Percentiles rank a stretch among this genome's conserved stretches.
These are phyloP conservation scores for Aspergillus ellipticus DNA, from an alignment of 495 filamentous ascomycete genomes.

Conservation along the genomic window DNA sequence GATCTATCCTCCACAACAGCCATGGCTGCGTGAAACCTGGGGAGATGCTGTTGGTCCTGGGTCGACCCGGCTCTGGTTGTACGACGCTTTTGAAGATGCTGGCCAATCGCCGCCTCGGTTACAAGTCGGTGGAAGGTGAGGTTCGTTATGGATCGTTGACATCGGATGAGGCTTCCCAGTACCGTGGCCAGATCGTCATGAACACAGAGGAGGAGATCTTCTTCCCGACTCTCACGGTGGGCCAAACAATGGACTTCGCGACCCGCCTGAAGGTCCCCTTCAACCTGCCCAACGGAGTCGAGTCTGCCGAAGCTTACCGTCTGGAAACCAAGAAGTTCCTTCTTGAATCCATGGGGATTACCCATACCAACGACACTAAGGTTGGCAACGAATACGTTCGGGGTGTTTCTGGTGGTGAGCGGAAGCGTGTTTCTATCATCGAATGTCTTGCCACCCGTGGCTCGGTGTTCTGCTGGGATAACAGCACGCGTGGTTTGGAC, in stretches of 20 bases:
- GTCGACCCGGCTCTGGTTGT: slow-evolving; percentile 44
- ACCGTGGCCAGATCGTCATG: slow-evolving; percentile 71
- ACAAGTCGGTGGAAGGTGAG: slow-evolving; percentile 34
- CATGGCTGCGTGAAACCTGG: slow-evolving; percentile 54
- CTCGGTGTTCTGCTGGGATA: slow-evolving; percentile 63
- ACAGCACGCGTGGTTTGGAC: slow-evolving; percentile 59
- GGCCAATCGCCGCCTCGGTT: slow-evolving; percentile 60
- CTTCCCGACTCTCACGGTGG: slow-evolving; percentile 66
- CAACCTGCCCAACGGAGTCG: slow-evolving; percentile 31
- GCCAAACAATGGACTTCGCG: slow-evolving; percentile 69
- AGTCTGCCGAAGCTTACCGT: slow-evolving; percentile 48
- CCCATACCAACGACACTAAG: slow-evolving; percentile 74
- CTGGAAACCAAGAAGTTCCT: slow-evolving; percentile 61
- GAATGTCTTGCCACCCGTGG: slow-evolving; percentile 62
- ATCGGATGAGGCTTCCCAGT: slow-evolving; percentile 51
- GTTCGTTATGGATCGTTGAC: slow-evolving; percentile 18
- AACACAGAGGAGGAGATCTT: slow-evolving; percentile 68
- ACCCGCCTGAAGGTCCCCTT: slow-evolving; percentile 39
- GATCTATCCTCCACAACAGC: slow-evolving; percentile 36
- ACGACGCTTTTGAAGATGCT: slow-evolving; percentile 59
- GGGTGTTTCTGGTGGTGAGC: slow-evolving; percentile 80
- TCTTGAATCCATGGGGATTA: slow-evolving; percentile 67
- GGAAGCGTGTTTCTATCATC: slow-evolving; percentile 68
- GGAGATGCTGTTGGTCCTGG: slow-evolving; percentile 46
- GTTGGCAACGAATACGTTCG: slow-evolving; percentile 77